Conservation (phyloP, 495 filamentous ascomycete genomes). For the Trypethelium eluteriae region DNA sequence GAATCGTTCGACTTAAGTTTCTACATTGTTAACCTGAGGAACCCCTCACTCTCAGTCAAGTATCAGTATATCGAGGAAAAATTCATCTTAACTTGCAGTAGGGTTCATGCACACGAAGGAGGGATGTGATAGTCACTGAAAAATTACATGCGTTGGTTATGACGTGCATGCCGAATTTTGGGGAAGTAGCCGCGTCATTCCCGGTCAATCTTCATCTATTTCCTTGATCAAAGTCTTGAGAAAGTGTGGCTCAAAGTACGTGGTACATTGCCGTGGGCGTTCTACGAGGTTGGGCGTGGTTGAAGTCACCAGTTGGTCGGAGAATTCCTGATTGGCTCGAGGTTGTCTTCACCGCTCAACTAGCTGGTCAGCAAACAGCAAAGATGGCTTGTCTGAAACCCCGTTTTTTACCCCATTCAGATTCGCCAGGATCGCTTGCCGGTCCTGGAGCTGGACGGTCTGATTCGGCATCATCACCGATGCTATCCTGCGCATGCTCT, state of each 20-base stretch:
- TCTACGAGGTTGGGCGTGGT: background rate
- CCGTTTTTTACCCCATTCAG: background rate
- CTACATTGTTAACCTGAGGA: no score
- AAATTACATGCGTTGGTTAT: no score
- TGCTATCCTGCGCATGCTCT: background rate
- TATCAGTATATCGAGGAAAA: no score
- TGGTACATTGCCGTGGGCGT: background rate
- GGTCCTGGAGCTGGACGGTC: background rate
- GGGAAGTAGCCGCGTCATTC: background rate
- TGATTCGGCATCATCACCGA: background rate
- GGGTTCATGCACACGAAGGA: no score
- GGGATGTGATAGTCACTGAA: no score
- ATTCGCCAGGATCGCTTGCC: background rate
- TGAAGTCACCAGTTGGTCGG: background rate
- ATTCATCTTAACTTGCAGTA: no score
- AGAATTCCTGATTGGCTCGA: conserved; percentile 6
- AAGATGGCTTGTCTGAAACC: conserved; percentile 5
- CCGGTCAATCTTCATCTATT: background rate
- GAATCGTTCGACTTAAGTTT: no score
- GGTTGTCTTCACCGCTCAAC: background rate
- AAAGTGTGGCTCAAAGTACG: no score
- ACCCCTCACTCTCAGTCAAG: no score
- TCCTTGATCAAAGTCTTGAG: no score
- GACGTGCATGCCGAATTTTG: no score
- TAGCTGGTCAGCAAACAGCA: conserved; percentile 1